Evolutionary conservation across 1,284 basidiomycete genomes (phyloP), one percentile per base, ranked within the genome.

Genomic region (Ceratobasidium sp.): DNA sequence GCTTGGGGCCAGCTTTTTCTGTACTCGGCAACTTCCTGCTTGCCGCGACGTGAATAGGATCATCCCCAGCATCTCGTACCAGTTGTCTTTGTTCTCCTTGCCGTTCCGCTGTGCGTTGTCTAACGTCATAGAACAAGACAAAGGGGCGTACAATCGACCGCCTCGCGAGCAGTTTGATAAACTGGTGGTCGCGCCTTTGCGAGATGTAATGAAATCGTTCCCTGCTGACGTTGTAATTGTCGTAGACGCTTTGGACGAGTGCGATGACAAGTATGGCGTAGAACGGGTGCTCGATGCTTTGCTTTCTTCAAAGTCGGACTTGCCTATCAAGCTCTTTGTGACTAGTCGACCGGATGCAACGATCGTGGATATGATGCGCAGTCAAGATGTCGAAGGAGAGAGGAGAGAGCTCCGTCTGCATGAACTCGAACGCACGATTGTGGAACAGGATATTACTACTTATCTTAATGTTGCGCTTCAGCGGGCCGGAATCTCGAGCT

Each of bases 1-100:
- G 7, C 82, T 83, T 5, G 82, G 81, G 3, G 83, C 82, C 2
- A 82, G 79, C 4, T 60, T 54, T 17, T 84, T 83, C 78, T 84
- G 81, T 56, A 81, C 82, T 7, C 79, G 82, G 0, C 78, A 63
- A 39, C 35, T 33, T 23, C 71, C 54, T 1, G 56, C 35, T 20
- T 45, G 71, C 26, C 26, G 56, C 37, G 53, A 77, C 26, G 71
- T 68, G 37, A n/a, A 56, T 7, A 42, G 39, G 28, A 68, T 77
- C 20, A 37, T 76, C 26, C 69, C 76, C 13, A 47, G 74, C 8
- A 42, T 77, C 26, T 67, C 76, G n/a, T 66, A 66, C 26, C 76
- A 77, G 60, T 47, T 77, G 6, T 20, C 51, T 5, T 28, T 53
- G 51, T 53, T 53, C 26, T 67, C 39, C 7, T 11, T 45, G 3